Conservation (phyloP, 495 filamentous ascomycete species). For the Hypoxylon lienhwacheense region DNA sequence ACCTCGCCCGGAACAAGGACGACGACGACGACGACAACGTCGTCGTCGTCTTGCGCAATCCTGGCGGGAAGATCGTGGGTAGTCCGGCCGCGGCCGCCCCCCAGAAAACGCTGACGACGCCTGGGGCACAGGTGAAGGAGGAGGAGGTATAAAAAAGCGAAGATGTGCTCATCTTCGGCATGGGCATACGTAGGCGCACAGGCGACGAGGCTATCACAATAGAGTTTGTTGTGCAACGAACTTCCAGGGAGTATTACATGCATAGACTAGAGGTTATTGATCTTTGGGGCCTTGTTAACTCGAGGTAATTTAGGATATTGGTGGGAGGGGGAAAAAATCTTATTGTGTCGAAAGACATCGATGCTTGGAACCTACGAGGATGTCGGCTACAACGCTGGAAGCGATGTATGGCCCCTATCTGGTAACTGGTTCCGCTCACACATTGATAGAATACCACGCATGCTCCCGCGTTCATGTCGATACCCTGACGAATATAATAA, state of each 20-base stretch:
- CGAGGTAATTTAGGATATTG: conserved; percentile 13
- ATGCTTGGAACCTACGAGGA: no score
- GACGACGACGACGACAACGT: background rate
- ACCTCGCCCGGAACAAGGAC: conserved; percentile 5
- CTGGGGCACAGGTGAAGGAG: conserved; percentile 14
- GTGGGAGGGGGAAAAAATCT: no score
- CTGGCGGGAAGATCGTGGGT: conserved; percentile 2
- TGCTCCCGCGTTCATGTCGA: no score
- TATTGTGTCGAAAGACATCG: no score
- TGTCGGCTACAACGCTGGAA: no score
- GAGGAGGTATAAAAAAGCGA: conserved; percentile 30
- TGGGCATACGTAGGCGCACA: conserved; percentile 17
- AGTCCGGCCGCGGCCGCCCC: conserved; percentile 2
- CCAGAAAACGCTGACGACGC: conserved; percentile 25
- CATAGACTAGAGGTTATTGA: no score
- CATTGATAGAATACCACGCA: no score
- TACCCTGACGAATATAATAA: no score
- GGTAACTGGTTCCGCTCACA: no score
- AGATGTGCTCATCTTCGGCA: conserved; percentile 8
- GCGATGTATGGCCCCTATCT: no score
- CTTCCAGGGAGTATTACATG: background rate
- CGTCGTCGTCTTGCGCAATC: no score
- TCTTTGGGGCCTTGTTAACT: no score
- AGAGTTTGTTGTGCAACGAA: conserved; percentile 17
- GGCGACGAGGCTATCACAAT: conserved; percentile 6